Evolutionary conservation across 805 yeast species (phyloP).

Genomic region (Grigorovia yakushimaensis): DNA sequence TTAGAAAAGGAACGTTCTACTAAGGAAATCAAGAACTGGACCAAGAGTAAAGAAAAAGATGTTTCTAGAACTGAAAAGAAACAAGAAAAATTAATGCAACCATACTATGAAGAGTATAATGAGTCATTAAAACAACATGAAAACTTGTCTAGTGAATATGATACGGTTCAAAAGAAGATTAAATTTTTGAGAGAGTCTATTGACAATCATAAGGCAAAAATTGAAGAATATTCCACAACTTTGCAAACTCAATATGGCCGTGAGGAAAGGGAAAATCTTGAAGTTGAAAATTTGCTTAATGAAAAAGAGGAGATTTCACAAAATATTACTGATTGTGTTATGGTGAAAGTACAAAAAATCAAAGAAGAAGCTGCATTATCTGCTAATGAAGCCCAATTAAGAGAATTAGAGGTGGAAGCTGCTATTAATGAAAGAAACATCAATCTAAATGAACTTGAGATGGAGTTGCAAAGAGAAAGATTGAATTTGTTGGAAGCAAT

Average conservation of each 20-base stretch:
- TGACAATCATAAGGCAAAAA: slow-evolving; percentile 29
- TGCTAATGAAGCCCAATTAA: slow-evolving; percentile 28
- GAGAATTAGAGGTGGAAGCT: slow-evolving; percentile 32
- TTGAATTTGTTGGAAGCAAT: slow-evolving; percentile 23
- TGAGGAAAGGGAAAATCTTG: slow-evolving; percentile 26
- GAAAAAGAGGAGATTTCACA: slow-evolving; percentile 24
- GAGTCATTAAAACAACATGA: slow-evolving; percentile 31
- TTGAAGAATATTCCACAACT: slow-evolving; percentile 27
- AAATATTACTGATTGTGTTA: slow-evolving; percentile 14
- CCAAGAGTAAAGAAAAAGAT: slow-evolving; percentile 22
- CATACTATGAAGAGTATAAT: slow-evolving; percentile 35
- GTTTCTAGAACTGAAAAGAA: slow-evolving; percentile 23
- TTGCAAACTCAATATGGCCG: slow-evolving; percentile 21
- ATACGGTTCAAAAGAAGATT: slow-evolving; percentile 33
- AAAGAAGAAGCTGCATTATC: slow-evolving; percentile 30
- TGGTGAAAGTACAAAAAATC: slow-evolving; percentile 26
- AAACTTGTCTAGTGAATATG: slow-evolving; percentile 28
- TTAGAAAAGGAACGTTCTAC: slow-evolving; percentile 15
- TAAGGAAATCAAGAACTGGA: slow-evolving; percentile 18
- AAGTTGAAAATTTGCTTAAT: slow-evolving; percentile 24
- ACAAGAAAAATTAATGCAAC: slow-evolving; percentile 32
- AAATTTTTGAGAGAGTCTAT: slow-evolving; percentile 30
- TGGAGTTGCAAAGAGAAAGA: slow-evolving; percentile 31
- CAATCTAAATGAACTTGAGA: slow-evolving; percentile 28
- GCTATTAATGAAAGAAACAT: slow-evolving; percentile 30